Percentiles rank a stretch among this genome's conserved stretches.
These are phyloP conservation scores for Aspergillus sclerotioniger DNA, from an alignment of 495 filamentous ascomycete species.

Conservation along the genomic window DNA sequence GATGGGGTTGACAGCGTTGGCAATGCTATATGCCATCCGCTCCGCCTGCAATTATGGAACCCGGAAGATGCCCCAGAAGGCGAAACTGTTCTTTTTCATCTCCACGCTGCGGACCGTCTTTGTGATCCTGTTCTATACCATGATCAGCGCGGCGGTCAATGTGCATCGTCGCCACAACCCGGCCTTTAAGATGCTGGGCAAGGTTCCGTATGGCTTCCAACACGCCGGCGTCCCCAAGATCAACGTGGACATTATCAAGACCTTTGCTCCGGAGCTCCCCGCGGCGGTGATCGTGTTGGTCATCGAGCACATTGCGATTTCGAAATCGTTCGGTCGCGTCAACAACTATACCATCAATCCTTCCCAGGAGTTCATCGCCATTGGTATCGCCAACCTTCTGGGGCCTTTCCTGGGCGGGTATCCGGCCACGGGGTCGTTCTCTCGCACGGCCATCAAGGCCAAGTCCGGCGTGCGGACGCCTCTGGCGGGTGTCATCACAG, in stretches of 20 bases:
- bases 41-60: constrained; percentile 61
- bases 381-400: constrained; percentile 86
- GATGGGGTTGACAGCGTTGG: constrained; percentile 81
- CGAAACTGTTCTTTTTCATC: constrained; percentile 81
- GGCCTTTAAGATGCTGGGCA: constrained; percentile 64
- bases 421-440: constrained; percentile 93
- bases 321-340: constrained; percentile 92
- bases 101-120: constrained; percentile 90
- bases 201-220: constrained; percentile 79
- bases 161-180: constrained; percentile 47
- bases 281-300: constrained; percentile 87
- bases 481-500: constrained; percentile 87
- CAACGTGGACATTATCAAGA: constrained; percentile 57
- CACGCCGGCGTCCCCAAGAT: constrained; percentile 73
- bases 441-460: constrained; percentile 95
- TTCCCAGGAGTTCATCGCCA: constrained; percentile 92
- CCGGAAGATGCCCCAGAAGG: constrained; percentile 63
- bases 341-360: constrained; percentile 97
- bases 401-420: constrained; percentile 93
- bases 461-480: constrained; percentile 94
- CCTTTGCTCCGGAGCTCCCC: constrained; percentile 65
- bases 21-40: constrained; percentile 83
- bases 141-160: constrained; percentile 87
- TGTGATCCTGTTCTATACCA: constrained; percentile 86
- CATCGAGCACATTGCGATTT: constrained; percentile 94